Evolutionary conservation across 768 basidiomycete genomes (phyloP).

Genomic region (Lyophyllum decastes): DNA sequence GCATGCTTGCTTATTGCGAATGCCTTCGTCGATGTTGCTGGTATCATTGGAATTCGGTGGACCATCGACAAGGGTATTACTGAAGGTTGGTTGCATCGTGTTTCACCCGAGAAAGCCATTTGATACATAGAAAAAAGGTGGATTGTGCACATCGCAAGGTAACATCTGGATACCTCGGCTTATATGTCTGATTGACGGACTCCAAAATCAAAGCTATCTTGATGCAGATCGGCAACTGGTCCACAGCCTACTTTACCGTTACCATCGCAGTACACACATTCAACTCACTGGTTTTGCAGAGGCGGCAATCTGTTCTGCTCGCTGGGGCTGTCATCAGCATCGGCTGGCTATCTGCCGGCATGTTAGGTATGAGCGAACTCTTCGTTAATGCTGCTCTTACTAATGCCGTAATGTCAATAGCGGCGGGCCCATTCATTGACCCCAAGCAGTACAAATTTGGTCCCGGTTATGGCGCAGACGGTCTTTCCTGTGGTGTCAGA

Average conservation of each 20-base stretch:
- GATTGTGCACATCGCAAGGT: constrained; percentile 65
- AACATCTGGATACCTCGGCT: constrained; percentile 5
- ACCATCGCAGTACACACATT: constrained; percentile 70
- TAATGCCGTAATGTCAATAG: constrained; percentile 18
- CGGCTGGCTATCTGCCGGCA: constrained; percentile 56
- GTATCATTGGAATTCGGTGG: constrained; percentile 58
- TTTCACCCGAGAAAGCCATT: neutral
- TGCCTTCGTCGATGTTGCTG: constrained; percentile 51
- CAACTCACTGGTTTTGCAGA: constrained; percentile 60
- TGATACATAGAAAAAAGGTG: constrained; percentile 25
- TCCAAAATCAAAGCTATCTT: constrained; percentile 42
- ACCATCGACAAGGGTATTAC: constrained; percentile 41
- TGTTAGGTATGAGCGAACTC: constrained; percentile 40
- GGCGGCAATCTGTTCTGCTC: constrained; percentile 50
- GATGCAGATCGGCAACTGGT: constrained; percentile 63
- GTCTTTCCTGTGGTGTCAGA: constrained; percentile 55
- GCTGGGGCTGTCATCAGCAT: constrained; percentile 40
- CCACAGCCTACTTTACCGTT: constrained; percentile 64
- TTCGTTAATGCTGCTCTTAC: neutral
- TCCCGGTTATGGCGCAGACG: constrained; percentile 53
- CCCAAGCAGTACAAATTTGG: constrained; percentile 18
- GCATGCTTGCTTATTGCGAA: constrained; percentile 63
- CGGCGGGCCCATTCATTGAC: constrained; percentile 37
- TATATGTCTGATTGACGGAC: neutral
- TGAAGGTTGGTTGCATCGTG: constrained; percentile 39